Evolutionary conservation across 495 filamentous ascomycete species (phyloP), one percentile per base, ranked within the genome.

Genomic region (Articulospora tetracladia): DNA sequence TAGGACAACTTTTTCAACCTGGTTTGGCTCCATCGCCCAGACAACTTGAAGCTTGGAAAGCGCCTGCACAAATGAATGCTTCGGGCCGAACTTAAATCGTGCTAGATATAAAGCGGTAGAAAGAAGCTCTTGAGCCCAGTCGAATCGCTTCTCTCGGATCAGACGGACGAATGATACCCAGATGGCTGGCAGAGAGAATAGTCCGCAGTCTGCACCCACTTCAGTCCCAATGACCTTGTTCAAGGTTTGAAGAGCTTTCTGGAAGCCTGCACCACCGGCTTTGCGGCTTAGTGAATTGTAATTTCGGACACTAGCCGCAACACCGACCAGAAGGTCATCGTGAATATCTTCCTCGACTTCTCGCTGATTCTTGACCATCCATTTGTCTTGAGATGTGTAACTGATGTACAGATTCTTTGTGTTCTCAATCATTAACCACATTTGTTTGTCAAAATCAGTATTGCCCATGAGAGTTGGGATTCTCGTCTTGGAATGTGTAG

Each of bases 271-370:
- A 6, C 6, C 22, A 24, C 49, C 49, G n/a, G 27, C 49, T 17
- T 4, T 17, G 3, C 3, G 4, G 23, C 41, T 47, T 47, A 47
- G 41, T 4, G 41, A 47, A 22, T 22, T 47, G 41, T 47, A 17
- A 28, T 52, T 52, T 24, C 49, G 49, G 22, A 52, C 2, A n/a
- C 49, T 52, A 24, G 4, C 24, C 20, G 22, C 49, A 25, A 25
- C 20, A 6, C n/a, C n/a, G 49, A 52, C 49, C 2, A 52, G 20
- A 28, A 52, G 49, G 49, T 52, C 49, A 28, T 52, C 49, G n/a
- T 52, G 49, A 25, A 25, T 28, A n/a, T 52, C 49, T 52, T 52
- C 49, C n/a, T 52, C 8, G 6, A 52, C 49, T 25, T 52, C n/a
- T 17, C 20, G 49, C 25, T 52, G 7, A 11, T 52, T 4, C 27